Base-by-base conservation (phyloP, 2,329 filamentous ascomycete genomes). In the Aschersonia sp. region DNA sequence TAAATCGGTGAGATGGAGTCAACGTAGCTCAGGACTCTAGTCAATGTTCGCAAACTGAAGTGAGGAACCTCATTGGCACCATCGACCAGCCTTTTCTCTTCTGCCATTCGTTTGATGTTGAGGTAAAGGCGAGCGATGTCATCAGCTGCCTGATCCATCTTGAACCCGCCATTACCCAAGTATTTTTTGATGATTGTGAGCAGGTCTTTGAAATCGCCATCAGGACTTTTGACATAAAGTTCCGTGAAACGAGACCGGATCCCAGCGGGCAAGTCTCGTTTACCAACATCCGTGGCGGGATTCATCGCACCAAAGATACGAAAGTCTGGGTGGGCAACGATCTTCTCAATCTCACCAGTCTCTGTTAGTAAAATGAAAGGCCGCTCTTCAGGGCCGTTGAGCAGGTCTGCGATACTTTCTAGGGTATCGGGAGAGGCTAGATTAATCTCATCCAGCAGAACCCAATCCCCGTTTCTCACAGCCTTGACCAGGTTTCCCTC, bases 281-380 rank as follows among this genome's bases (percentile, higher is more conserved):
- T 99, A 51, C 94, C 92, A 48, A 96, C 82, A 68, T 99, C 92
- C 3, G 92, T 98, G 4, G 92, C 92, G 31, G 92, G 92, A 59
- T 99, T 99, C 92, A 99, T 99, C 31, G 94, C 92, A 46, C 87
- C 94, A 60, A 99, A 98, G 10, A 99, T 85, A 40, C 92, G 82
- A 63, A 99, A 98, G 53, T 95, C 82, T 0, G 88, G 83, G 63
- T 98, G 91, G 1, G 89, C 92, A 51, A 82, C 75, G 38, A 98
- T 82, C 53, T 89, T 80, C 63, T 97, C 88, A 43, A 95, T 87
- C 55, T 92, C 89, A 40, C 92, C 92, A 40, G 89, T 92, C 67
- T 99, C 92, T 0, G 89, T 89, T 5, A 99, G 74, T 4, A 98
- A 69, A 44, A 98, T 81, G 0, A 87, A 96, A 1, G 91, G 91